phyloP scores from a whole-genome alignment of 257 asterid genomes.

The Mitragyna speciosa region DNA sequence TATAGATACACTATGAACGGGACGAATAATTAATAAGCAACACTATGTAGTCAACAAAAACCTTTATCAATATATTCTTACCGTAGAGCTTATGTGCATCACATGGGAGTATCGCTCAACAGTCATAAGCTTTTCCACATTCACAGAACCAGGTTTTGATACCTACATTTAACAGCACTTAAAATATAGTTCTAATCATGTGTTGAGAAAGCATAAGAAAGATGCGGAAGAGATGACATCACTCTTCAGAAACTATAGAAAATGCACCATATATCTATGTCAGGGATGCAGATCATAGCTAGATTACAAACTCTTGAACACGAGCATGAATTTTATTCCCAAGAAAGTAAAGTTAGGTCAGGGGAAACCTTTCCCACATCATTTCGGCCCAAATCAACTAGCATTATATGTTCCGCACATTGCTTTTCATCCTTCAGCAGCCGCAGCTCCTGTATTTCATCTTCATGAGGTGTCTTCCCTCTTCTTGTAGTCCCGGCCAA shows the following conservation, averaged over 20 bases:
- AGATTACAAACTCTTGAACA: neutral
- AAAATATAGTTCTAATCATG: neutral
- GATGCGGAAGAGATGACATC: neutral
- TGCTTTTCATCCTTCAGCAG: conserved; percentile 76
- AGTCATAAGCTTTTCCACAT: conserved; percentile 77
- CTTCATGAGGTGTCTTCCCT: conserved; percentile 64
- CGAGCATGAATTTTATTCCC: neutral
- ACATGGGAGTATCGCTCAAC: conserved; percentile 87
- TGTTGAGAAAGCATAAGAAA: neutral
- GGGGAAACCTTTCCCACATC: conserved; percentile 83
- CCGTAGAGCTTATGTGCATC: conserved; percentile 97
- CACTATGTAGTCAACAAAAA: neutral
- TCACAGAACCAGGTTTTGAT: conserved; percentile 75
- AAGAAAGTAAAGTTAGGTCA: neutral
- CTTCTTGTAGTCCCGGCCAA: conserved; percentile 84
- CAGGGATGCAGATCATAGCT: neutral
- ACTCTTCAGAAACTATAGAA: too few species aligned
- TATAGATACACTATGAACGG: neutral
- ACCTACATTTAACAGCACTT: conserved; percentile 50
- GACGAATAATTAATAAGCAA: neutral
- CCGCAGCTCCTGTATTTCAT: conserved; percentile 56
- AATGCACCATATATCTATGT: neutral
- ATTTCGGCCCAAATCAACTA: conserved; percentile 86
- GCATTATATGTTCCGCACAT: conserved; percentile 77
- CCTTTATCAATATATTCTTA: conserved; percentile 33